Evolutionary conservation across 345 rosid species (phyloP).

Genomic region (Mangifera indica): DNA sequence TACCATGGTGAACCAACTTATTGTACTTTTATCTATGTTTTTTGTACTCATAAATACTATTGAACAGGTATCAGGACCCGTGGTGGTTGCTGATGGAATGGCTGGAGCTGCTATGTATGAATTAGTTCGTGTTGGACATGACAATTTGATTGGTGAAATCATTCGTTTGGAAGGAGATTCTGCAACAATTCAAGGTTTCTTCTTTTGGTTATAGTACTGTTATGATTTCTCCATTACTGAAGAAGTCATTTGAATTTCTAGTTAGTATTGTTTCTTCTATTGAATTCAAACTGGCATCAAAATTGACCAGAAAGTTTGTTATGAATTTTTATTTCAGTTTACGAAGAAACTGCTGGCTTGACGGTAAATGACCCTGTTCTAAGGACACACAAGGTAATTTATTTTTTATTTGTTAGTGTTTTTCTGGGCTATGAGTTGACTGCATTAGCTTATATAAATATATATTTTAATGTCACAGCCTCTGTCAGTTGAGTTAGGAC

Average conservation of each 20-base stretch:
- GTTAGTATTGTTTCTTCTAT: too few species aligned
- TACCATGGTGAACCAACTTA: not conserved
- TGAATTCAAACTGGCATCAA: too few species aligned
- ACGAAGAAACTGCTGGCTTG: conserved; percentile 96
- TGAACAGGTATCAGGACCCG: conserved; percentile 94
- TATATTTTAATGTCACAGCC: conserved; percentile 58
- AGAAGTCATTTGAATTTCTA: not conserved
- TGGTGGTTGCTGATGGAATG: conserved; percentile 99
- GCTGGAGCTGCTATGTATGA: conserved; percentile 99
- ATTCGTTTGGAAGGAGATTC: conserved; percentile 98
- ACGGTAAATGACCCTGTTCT: conserved; percentile 94
- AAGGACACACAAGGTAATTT: conserved; percentile 77
- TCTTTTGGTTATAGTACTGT: not conserved
- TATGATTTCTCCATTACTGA: not conserved
- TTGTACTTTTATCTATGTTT: conserved; percentile 1
- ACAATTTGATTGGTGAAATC: conserved; percentile 93
- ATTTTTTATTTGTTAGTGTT: not conserved
- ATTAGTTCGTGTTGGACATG: conserved; percentile 97
- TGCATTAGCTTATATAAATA: conserved; percentile 16
- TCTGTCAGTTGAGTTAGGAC: conserved; percentile 95
- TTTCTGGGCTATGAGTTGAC: not conserved
- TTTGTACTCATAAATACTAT: conserved; percentile 5
- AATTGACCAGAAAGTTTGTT: too few species aligned
- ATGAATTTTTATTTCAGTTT: conserved; percentile 45
- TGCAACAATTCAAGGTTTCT: conserved; percentile 93